Evolutionary conservation across 345 rosid species (phyloP), one percentile per base, ranked within the genome.

Genomic region (Citrus cavaleriei): DNA sequence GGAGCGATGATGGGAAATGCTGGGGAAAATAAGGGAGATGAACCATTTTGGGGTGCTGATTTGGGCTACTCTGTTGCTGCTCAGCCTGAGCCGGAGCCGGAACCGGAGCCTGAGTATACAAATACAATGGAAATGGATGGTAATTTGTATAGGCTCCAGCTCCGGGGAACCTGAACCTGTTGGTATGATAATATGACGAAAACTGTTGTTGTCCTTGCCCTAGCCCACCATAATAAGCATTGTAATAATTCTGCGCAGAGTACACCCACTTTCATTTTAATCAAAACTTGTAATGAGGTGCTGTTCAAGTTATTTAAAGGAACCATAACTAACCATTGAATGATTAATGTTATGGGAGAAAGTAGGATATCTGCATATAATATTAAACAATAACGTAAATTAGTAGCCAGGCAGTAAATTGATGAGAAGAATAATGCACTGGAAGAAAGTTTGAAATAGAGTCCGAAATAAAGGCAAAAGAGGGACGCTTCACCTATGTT

Each of bases 161-260:
- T 46, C 51, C 51, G 51, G 68, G 77, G 42, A 25, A 61, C 37
- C 68, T 46, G 51, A 13, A 46, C 51, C 18, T 46, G 51, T 12
- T 40, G 25, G 81, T 24, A 16, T 79, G 28, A 72, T 84, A 85
- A 68, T 83, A 87, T 25, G 90, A 71, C 27, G 86, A 70, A 58
- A 72, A 59, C 66, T 86, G 87, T 37, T 89, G 91, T 30, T 64
- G 68, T 3, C 34, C 51, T 42, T 42, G 51, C 18, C 16, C 49
- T 10, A 3, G 68, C 22, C 67, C 67, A 4, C 85, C 85, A 63
- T 88, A 85, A 58, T 82, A 83, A 16, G 73, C 86, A 63, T 83
- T 85, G 83, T 84, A 87, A 72, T 87, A 85, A 64, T 81, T 84
- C 92, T 89, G 90, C 81, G n/a, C n/a, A 46, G 13, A 10, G 21